A percentile compares a stretch with the other conserved stretches of the same genome.
Conservation (phyloP, 2,329 filamentous ascomycete species). For the Cladosporium sp. region DNA sequence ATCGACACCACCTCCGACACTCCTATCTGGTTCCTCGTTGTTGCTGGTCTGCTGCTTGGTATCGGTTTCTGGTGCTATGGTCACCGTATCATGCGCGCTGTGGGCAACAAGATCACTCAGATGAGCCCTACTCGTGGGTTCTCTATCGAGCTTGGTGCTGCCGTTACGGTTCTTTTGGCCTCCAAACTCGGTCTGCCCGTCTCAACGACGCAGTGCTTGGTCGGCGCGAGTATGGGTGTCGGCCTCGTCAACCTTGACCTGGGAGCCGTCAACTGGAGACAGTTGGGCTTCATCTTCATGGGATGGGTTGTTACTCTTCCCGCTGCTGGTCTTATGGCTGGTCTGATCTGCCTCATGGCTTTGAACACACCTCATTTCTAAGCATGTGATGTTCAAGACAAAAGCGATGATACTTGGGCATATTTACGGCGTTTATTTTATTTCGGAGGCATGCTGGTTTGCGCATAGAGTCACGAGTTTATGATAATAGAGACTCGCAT, state of each 20-base stretch:
- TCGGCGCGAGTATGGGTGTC: constrained; percentile 62
- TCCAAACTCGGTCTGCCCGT: constrained; percentile 63
- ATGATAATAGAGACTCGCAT: neutral
- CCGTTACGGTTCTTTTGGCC: constrained; percentile 63
- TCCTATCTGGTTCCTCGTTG: constrained; percentile 62
- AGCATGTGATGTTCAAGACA: neutral
- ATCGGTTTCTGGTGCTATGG: constrained; percentile 60
- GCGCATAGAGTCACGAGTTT: neutral
- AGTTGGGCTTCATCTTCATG: constrained; percentile 61
- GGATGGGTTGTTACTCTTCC: constrained; percentile 65
- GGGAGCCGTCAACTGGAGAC: constrained; percentile 63
- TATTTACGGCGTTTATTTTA: neutral
- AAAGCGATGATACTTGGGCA: neutral
- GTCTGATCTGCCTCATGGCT: constrained; percentile 56
- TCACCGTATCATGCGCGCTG: constrained; percentile 63
- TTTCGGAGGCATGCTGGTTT: neutral
- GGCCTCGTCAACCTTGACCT: constrained; percentile 61
- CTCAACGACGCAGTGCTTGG: constrained; percentile 65
- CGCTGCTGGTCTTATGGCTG: constrained; percentile 56
- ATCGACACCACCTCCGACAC: constrained; percentile 53
- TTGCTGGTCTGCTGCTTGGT: constrained; percentile 55
- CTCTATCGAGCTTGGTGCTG: constrained; percentile 62
- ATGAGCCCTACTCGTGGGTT: constrained; percentile 62
- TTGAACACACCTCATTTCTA: constrained; percentile 40
- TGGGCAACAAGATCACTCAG: constrained; percentile 63